Base-by-base conservation (phyloP, 108 stramenopile genomes). In the Pseudonitzschia multiseries region DNA sequence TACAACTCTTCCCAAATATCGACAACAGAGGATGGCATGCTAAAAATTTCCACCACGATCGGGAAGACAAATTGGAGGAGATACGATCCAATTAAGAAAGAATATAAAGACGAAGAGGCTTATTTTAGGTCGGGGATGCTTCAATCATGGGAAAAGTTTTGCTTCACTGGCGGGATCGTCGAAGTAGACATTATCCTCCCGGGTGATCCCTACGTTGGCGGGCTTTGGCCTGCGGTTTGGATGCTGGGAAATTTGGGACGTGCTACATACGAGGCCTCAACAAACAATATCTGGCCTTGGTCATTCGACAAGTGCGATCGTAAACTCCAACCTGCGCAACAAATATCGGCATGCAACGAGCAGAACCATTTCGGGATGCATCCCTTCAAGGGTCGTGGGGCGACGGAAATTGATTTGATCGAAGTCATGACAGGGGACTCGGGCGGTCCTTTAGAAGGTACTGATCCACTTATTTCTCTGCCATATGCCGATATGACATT, bases 201-300 rank as follows among this genome's bases (percentile, higher is more conserved):
- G 2, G 98, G 98, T 13, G 85, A 92, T 59, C 80, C 89, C 0
- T 81, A 78, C 74, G 84, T 94, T 57, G 93, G 87, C 31, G 96
- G 97, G 10, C 70, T 99, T 29, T 99, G 98, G 98, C 98, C 98
- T 17, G 98, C 97, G 10, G 78, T 97, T 54, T 99, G 98, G 98
- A 82, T 99, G 61, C 71, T 98, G 46, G 98, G 98, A 0, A 97
- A 97, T 84, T 73, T 98, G 52, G 97, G 94, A 4, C 60, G 96
- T 22, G 96, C 96, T 12, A 98, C 98, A 2, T 98, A 96, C 69
- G 95, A 93, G 65, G 81, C 78, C 0, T 86, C 88, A 0, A 93
- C 92, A 27, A 93, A 92, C 70, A 92, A 90, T 75, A 72, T 96
- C 8, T 96, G 95, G 95, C 95, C 92, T 12, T 93, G 95, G 95